Base-by-base conservation (phyloP, 164 flowering plant genomes). In the Liriodendron chinense region DNA sequence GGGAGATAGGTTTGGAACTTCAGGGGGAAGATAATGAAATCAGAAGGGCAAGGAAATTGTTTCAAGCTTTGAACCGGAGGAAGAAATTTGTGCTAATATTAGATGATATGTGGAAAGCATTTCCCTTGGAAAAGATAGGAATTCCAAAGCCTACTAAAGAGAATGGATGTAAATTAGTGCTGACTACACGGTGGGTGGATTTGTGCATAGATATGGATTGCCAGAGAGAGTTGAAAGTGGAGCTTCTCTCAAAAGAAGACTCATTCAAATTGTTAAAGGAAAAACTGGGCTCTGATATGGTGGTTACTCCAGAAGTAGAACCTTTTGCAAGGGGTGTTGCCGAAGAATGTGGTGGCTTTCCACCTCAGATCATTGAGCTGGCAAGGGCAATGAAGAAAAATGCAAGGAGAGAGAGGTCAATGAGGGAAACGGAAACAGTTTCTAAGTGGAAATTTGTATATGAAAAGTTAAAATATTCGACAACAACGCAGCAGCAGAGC, bases 321-420 rank as follows among this genome's bases (percentile, higher is more conserved):
- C 14, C 14, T 57, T 57, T 57, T 72, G 74, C 66, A 24, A 72
- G 28, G 47, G 50, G 18, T 10, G 66, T 59, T 34, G 28, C n/a
- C 4, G 26, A 57, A 26, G 74, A 72, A 24, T 72, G 74, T 61
- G 74, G 47, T 1, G 65, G 74, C 25, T 20, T 72, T 18, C 74
- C 65, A 3, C 65, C 24, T 14, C 66, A 9, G 1, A 57, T 72
- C 23, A 56, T 56, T 16, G 28, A 23, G 16, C 12, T 72, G 2
- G 74, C 66, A 57, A 34, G 34, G n/a, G 65, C 66, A 34, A 72
- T 72, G 74, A 72, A 66, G 50, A 34, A 34, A 34, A 34, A 34
- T 34, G 3, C 43, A 34, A 34, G 43, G 43, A 34, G 43, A 0
- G 43, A 34, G 43, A 34, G 43, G 43, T 34, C 43, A 34, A 34